Evolutionary conservation across 352 stramenopile genomes (phyloP).

Genomic region (Globisporangium iwayamae): DNA sequence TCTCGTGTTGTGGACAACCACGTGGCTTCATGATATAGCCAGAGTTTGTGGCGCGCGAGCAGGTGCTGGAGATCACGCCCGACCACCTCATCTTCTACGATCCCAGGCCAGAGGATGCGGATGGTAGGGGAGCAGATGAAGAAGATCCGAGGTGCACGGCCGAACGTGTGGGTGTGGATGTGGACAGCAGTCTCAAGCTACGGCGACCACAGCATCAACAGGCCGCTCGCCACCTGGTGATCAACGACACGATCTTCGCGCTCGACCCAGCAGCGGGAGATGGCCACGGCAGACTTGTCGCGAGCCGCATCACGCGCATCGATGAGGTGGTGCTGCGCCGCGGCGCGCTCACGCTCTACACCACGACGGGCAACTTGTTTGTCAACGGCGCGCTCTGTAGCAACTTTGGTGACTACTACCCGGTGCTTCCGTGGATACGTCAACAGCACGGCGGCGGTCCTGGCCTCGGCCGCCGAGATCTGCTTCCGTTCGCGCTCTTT

Average conservation of each 20-base stretch:
- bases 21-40: background rate
- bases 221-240: constrained; percentile 38
- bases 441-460: background rate
- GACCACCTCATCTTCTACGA: constrained; percentile 46
- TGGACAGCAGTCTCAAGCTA: background rate
- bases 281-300: background rate
- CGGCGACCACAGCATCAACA: constrained; percentile 33
- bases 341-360: constrained; percentile 60
- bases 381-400: constrained; percentile 68
- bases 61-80: constrained; percentile 38
- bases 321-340: constrained; percentile 16
- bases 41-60: background rate
- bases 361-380: constrained; percentile 58
- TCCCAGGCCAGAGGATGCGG: background rate
- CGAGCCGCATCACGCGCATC: constrained; percentile 27
- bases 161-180: background rate
- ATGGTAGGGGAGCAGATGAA: background rate
- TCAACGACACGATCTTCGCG: constrained; percentile 47
- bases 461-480: constrained; percentile 25
- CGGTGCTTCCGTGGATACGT: constrained; percentile 9
- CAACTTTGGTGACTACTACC: constrained; percentile 78
- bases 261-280: constrained; percentile 11
- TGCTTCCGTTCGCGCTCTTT: constrained; percentile 47
- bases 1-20: background rate
- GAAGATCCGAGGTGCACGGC: background rate